A percentile compares a stretch with the other conserved stretches of the same genome.
These are phyloP conservation scores for Biscogniauxia marginata DNA, from an alignment of 2,329 filamentous ascomycete species.

Conservation along the genomic window DNA sequence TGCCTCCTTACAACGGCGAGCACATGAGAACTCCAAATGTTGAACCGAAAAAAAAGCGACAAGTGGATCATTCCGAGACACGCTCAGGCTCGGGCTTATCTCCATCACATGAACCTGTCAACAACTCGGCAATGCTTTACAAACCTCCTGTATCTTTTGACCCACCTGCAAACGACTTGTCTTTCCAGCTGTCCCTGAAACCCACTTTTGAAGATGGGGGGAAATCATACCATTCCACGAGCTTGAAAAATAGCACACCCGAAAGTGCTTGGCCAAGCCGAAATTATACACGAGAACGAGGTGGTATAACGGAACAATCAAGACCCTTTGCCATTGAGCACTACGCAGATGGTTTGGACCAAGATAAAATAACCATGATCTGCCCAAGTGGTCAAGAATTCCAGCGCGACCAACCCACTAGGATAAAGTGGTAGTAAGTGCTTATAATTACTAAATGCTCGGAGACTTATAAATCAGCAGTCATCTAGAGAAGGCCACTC, in stretches of 20 bases:
- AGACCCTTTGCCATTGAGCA: conserved; percentile 7
- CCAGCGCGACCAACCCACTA: neutral
- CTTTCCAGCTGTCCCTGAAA: conserved; percentile 5
- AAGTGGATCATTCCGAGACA: too few species aligned
- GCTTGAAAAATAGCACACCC: neutral
- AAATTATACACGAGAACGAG: neutral
- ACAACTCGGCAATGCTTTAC: neutral
- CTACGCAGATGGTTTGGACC: conserved; percentile 5
- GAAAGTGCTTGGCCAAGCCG: neutral
- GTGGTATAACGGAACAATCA: conserved; percentile 2
- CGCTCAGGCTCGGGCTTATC: neutral
- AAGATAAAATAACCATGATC: conserved; percentile 10
- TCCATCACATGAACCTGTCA: neutral
- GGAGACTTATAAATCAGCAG: neutral
- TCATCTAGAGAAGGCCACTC: conserved; percentile 6
- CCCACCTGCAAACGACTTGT: conserved; percentile 1
- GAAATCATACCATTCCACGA: neutral
- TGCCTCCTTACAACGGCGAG: too few species aligned
- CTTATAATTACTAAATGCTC: neutral
- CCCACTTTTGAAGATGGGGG: neutral
- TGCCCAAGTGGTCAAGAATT: neutral
- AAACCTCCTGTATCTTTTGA: neutral
- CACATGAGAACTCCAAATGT: too few species aligned
- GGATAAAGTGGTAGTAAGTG: conserved; percentile 9
- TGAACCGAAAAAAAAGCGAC: too few species aligned